Evolutionary conservation across 2,329 filamentous ascomycete genomes (phyloP), one percentile per base, ranked within the genome.

Genomic region (Colletotrichum somersetense): DNA sequence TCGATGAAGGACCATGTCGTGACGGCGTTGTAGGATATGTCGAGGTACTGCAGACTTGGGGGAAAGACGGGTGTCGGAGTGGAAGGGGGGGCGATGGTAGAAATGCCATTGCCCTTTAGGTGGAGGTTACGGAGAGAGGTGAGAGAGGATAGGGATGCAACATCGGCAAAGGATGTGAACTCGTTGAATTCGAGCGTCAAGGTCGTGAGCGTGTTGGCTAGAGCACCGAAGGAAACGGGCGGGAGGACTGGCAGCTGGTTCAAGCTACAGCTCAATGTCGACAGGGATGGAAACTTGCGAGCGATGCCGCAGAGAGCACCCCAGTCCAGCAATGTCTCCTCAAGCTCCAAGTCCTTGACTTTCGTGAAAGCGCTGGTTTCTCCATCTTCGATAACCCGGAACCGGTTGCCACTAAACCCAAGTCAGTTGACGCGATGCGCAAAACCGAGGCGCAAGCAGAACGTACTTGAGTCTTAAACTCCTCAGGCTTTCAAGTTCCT

Each of bases 71-170:
- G 82, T 10, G 77, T 70, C 1, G 80, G 68, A 8, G 78, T 75
- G 11, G 79, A 74, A 18, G 80, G 62, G 33, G 79, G 67, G 66
- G 75, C 64, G 33, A 87, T 79, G 20, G 81, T 77, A 20, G 83
- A 82, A 74, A 97, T 93, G 62, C 85, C 86, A 82, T 97, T 97
- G 62, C 91, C 90, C 76, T 97, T 96, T 63, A 98, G 86, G 64
- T 95, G 88, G 0, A 91, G 82, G 65, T 86, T 89, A 61, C 87
- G 87, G 16, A 93, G 85, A 42, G 84, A 82, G 1, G 79, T 78
- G 33, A 93, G 80, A 30, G 78, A 74, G 3, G 85, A 77, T 5
- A 96, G 84, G 35, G 86, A 82, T 3, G 83, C 79, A 4, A 95
- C 75, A 61, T 91, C 88, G 1, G 85, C 82, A 26, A 95, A 79